phyloP scores from a whole-genome alignment of 139 green algal genomes.

The Pleodorina starrii region DNA sequence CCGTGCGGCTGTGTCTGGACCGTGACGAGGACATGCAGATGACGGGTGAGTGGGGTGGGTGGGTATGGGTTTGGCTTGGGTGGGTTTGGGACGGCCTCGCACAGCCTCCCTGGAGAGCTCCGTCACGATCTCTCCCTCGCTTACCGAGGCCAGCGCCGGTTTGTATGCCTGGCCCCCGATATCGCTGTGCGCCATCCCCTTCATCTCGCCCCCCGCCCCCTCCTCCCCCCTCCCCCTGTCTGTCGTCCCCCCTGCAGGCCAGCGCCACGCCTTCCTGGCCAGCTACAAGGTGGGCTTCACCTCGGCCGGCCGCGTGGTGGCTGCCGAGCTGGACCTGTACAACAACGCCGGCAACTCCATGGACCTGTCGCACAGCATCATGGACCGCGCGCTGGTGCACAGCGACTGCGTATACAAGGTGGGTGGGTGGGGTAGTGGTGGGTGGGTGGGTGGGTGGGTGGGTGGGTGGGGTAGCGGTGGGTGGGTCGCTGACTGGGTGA shows the following conservation, averaged over 20 bases:
- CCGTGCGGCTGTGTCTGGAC: constrained; percentile 89
- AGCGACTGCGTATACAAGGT: constrained; percentile 82
- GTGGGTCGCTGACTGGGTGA: background rate
- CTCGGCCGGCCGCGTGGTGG: constrained; percentile 78
- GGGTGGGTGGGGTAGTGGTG: background rate
- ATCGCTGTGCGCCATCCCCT: too few relatives aligned
- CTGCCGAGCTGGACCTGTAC: constrained; percentile 89
- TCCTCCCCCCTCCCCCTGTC: background rate
- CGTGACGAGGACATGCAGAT: constrained; percentile 96
- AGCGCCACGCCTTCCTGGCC: constrained; percentile 89
- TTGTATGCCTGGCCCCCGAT: too few relatives aligned
- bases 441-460: too few relatives aligned
- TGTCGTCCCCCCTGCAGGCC: constrained; percentile 64
- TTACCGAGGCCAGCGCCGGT: too few relatives aligned
- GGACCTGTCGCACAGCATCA: constrained; percentile 87
- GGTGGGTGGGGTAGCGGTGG: background rate
- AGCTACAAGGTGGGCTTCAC: constrained; percentile 89
- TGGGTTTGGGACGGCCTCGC: too few relatives aligned
- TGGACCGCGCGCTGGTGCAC: constrained; percentile 95
- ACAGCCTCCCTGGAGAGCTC: too few relatives aligned
- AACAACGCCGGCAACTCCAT: constrained; percentile 84
- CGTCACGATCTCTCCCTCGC: too few relatives aligned
- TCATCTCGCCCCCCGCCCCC: too few relatives aligned
- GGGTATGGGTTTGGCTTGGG: too few relatives aligned
- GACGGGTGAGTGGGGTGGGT: constrained; percentile 60